Conservation (phyloP, 306 rosid genomes). For the Dryas drummondii region DNA sequence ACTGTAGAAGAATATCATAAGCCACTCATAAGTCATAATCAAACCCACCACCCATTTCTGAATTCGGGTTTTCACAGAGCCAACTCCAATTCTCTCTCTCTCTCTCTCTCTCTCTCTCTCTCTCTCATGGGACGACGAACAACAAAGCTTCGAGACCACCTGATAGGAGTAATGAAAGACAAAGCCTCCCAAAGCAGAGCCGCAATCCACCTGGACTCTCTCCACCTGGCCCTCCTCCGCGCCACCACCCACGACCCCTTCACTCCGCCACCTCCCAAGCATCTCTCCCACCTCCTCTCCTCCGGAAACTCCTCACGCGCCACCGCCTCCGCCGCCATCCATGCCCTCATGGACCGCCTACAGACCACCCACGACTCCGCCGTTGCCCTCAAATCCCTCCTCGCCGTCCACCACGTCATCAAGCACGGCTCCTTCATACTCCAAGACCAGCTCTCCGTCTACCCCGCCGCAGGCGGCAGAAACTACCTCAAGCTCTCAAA, state of each 20-base stretch:
- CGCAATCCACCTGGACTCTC: conserved; percentile 50
- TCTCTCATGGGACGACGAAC: conserved; percentile 36
- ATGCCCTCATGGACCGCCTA: conserved; percentile 78
- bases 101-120: not conserved
- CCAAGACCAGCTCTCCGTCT: conserved; percentile 81
- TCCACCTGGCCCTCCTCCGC: conserved; percentile 58
- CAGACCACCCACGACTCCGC: conserved; percentile 65
- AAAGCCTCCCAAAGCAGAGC: conserved; percentile 85
- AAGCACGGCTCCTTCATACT: conserved; percentile 70
- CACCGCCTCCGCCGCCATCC: conserved; percentile 63
- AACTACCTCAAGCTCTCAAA: conserved; percentile 91
- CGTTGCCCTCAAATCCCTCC: conserved; percentile 88
- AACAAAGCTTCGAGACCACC: conserved; percentile 36
- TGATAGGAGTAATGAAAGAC: conserved; percentile 75
- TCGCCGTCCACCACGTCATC: conserved; percentile 68
- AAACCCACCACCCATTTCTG: too few species aligned
- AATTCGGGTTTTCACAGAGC: too few species aligned
- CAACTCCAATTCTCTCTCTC: not conserved
- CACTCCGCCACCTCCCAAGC: conserved; percentile 52
- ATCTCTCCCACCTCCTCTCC: conserved; percentile 60
- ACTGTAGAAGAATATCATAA: too few species aligned
- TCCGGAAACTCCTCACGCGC: conserved; percentile 71
- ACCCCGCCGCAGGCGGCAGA: conserved; percentile 70
- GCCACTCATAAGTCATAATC: too few species aligned
- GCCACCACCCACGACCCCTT: conserved; percentile 73